phyloP scores from a whole-genome alignment of 768 basidiomycete species.

The Suillus subalutaceus region DNA sequence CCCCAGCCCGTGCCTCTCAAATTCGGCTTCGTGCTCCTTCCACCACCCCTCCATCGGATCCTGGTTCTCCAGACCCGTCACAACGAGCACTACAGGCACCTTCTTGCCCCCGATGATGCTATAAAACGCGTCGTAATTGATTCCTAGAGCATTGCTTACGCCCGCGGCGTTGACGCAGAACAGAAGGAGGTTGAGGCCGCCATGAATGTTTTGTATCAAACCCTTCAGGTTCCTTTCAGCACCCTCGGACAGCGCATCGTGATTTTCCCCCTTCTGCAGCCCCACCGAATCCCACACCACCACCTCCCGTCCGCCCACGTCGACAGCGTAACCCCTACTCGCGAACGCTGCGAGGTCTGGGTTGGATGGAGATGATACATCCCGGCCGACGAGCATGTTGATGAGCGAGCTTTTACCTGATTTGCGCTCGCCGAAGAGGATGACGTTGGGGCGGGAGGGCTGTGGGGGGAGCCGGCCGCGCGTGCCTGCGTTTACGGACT shows the following conservation, averaged over 20 bases:
- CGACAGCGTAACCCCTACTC: conserved; percentile 24
- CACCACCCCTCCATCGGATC: conserved; percentile 44
- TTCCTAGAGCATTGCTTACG: conserved; percentile 26
- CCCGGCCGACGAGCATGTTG: conserved; percentile 39
- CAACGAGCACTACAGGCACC: conserved; percentile 36
- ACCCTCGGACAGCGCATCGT: conserved; percentile 30
- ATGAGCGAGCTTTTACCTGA: conserved; percentile 48
- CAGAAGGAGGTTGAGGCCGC: conserved; percentile 34
- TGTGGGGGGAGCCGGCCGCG: conserved; percentile 4
- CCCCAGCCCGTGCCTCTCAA: conserved; percentile 35
- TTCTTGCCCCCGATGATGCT: conserved; percentile 37
- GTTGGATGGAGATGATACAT: conserved; percentile 33
- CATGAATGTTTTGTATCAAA: conserved; percentile 38
- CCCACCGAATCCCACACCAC: conserved; percentile 39
- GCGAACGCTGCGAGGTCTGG: conserved; percentile 39
- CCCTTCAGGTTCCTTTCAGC: conserved; percentile 34
- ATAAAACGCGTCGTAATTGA: conserved; percentile 36
- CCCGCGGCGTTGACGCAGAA: conserved; percentile 37
- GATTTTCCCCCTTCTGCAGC: conserved; percentile 31
- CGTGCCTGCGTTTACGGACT: neutral
- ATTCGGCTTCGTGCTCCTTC: conserved; percentile 34
- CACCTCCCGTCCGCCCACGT: conserved; percentile 22
- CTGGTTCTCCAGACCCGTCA: conserved; percentile 39
- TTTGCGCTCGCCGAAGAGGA: conserved; percentile 47
- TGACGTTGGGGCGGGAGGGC: conserved; percentile 29